Evolutionary conservation across 2,329 filamentous ascomycete species (phyloP).

Genomic region (Diaporthe vaccinii): DNA sequence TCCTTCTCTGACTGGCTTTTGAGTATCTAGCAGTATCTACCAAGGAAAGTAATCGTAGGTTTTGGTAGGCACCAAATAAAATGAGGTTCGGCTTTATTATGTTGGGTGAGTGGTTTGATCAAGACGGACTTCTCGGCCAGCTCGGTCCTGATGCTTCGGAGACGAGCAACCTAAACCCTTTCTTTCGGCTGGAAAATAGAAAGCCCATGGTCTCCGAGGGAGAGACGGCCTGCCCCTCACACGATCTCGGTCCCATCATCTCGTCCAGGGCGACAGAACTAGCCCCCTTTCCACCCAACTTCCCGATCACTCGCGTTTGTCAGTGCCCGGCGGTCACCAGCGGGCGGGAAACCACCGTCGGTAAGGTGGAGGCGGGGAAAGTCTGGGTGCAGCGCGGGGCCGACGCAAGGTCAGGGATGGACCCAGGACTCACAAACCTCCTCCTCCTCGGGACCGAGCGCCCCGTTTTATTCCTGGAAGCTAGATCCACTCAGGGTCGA

Average conservation of each 20-base stretch:
- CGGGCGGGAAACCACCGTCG: not conserved
- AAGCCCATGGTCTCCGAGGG: not conserved
- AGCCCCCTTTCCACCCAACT: conserved; percentile 1
- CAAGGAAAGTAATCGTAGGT: not conserved
- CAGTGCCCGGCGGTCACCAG: not conserved
- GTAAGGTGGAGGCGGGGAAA: conserved; percentile 28
- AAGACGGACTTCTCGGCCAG: conserved; percentile 2
- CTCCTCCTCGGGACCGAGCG: not conserved
- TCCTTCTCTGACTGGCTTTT: not conserved
- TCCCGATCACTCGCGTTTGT: not conserved
- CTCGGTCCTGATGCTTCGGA: not conserved
- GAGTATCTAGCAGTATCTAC: not conserved
- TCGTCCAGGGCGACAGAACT: not conserved
- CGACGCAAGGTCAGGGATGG: conserved; percentile 3
- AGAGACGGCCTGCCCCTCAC: not conserved
- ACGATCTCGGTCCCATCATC: not conserved
- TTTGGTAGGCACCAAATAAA: not conserved
- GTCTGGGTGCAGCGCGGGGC: conserved; percentile 13
- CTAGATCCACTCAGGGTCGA: not conserved
- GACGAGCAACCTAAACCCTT: not conserved
- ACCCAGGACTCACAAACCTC: not conserved
- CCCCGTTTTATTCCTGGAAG: not conserved
- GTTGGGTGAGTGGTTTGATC: not conserved
- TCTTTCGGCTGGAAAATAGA: conserved; percentile 5
- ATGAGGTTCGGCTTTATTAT: not conserved